Percentiles rank a stretch among this genome's conserved stretches.
These are phyloP conservation scores for Talaromyces thailandensis DNA, from an alignment of 495 filamentous ascomycete genomes.

Conservation along the genomic window DNA sequence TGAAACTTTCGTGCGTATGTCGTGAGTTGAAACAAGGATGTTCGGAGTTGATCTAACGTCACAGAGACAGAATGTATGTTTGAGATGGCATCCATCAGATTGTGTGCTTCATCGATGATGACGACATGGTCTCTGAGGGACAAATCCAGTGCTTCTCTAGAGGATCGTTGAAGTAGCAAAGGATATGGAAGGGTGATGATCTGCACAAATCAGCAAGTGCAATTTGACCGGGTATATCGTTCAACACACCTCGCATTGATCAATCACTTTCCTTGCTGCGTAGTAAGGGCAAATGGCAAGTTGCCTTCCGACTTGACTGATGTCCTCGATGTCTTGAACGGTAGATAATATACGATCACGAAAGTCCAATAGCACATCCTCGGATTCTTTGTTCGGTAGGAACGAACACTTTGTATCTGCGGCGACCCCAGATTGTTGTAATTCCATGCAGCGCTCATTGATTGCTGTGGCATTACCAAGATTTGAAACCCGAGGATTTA, in stretches of 20 bases:
- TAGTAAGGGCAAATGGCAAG: slow-evolving; percentile 92
- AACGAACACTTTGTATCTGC: slow-evolving; percentile 66
- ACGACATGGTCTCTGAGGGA: slow-evolving; percentile 82
- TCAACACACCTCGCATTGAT: slow-evolving; percentile 58
- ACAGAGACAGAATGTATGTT: slow-evolving; percentile 78
- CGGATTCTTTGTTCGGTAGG: slow-evolving; percentile 67
- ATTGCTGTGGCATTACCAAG: slow-evolving; percentile 72
- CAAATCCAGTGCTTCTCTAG: slow-evolving; percentile 77
- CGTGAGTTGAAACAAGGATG: slow-evolving; percentile 62
- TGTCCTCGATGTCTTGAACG: slow-evolving; percentile 88
- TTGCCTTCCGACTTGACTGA: slow-evolving; percentile 66
- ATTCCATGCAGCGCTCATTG: slow-evolving; percentile 88
- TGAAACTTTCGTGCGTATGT: slow-evolving; percentile 82
- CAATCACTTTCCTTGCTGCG: slow-evolving; percentile 74
- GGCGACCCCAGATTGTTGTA: slow-evolving; percentile 67
- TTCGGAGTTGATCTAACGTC: slow-evolving; percentile 59
- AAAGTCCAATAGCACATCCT: slow-evolving; percentile 65
- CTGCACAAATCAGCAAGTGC: slow-evolving; percentile 32
- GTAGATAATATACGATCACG: slow-evolving; percentile 81
- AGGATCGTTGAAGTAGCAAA: slow-evolving; percentile 78
- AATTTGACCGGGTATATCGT: background rate
- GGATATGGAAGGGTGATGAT: slow-evolving; percentile 94
- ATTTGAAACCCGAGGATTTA: slow-evolving; percentile 70
- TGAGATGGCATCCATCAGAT: slow-evolving; percentile 90
- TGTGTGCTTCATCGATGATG: slow-evolving; percentile 95